Conservation (phyloP, 78 protist species). For the Andalucia godoyi region DNA sequence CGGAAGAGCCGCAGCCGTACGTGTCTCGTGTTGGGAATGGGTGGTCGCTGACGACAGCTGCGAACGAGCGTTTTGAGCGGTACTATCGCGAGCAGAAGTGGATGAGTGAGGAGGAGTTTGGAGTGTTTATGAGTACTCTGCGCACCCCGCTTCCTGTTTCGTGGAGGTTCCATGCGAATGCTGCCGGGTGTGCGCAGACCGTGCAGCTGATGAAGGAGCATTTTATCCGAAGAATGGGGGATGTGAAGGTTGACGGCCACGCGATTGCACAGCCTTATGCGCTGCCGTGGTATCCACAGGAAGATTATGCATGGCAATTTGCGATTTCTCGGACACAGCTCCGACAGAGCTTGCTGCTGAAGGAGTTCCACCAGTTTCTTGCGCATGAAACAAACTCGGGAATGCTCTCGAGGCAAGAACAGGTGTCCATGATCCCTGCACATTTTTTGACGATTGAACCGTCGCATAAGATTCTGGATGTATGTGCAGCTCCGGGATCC, state of each 20-base stretch:
- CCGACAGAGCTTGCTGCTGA: background rate
- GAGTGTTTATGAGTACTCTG: constrained; percentile 4
- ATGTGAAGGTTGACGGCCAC: background rate
- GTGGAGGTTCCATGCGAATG: background rate
- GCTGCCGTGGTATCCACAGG: background rate
- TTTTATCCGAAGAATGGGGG: background rate
- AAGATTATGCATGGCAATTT: background rate
- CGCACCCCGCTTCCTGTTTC: constrained; percentile 8
- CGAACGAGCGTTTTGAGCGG: background rate
- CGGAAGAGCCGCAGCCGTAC: no score
- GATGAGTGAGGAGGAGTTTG: constrained; percentile 13
- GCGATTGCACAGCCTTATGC: background rate
- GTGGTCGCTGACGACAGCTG: no score
- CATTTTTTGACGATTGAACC: constrained; percentile 21
- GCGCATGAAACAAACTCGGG: background rate
- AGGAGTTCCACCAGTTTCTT: background rate
- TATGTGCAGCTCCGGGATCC: constrained; percentile 99
- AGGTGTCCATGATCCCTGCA: constrained; percentile 50
- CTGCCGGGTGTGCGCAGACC: background rate
- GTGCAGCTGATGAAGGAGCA: background rate
- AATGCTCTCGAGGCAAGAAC: constrained; percentile 31
- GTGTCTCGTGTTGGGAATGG: no score
- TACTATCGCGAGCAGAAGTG: constrained; percentile 9
- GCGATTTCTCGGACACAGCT: background rate
- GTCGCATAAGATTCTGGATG: constrained; percentile 67